These are phyloP conservation scores for Plasmodium coatneyi DNA, from an alignment of 169 alveolate species.

Conservation along the genomic window DNA sequence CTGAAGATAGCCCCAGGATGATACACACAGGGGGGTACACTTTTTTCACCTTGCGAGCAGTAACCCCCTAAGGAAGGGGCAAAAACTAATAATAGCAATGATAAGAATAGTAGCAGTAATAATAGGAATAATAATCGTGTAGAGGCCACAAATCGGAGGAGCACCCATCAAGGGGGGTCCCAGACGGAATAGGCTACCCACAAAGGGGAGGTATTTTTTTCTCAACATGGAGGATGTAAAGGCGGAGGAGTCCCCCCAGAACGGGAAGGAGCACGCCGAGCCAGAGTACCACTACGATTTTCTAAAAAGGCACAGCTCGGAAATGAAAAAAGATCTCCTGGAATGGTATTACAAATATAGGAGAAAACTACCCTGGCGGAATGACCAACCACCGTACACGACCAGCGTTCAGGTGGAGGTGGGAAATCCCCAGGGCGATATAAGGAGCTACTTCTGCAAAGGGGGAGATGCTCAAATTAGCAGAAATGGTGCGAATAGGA, in stretches of 20 bases:
- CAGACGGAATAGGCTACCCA: neutral
- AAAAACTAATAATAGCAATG: neutral
- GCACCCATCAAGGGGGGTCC: neutral
- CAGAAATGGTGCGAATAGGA: neutral
- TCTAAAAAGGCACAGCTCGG: neutral
- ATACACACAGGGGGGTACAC: neutral
- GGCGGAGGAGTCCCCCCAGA: neutral
- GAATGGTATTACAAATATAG: conserved; percentile 64
- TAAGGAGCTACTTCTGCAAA: conserved; percentile 22
- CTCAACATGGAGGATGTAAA: neutral
- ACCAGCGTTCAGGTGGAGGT: conserved; percentile 36
- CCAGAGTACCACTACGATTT: conserved; percentile 43
- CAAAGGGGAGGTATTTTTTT: neutral
- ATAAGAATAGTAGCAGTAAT: neutral
- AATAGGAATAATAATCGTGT: neutral
- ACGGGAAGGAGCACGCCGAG: neutral
- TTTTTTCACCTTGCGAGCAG: neutral
- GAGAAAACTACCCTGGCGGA: conserved; percentile 70
- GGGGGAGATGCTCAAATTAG: neutral
- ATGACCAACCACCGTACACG: conserved; percentile 64
- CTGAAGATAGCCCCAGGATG: neutral
- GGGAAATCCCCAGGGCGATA: conserved; percentile 1
- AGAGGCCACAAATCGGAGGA: neutral
- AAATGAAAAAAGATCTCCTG: conserved; percentile 20
- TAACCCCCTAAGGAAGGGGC: neutral